Evolutionary conservation across 306 rosid species (phyloP).

Genomic region (Datisca glomerata): DNA sequence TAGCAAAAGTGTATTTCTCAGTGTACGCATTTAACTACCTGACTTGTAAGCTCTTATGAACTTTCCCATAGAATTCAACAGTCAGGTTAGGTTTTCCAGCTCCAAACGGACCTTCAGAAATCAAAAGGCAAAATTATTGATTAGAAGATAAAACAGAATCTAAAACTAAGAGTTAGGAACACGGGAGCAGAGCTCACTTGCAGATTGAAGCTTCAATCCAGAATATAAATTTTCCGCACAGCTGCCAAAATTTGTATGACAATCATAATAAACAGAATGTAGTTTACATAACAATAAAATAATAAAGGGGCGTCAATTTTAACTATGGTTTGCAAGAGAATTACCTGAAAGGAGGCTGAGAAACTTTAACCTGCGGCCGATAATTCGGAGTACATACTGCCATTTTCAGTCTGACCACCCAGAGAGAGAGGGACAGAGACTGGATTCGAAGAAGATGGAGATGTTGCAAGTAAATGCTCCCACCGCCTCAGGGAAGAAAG

Average conservation of each 20-base stretch:
- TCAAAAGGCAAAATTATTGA: background rate
- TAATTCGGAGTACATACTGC: constrained; percentile 39
- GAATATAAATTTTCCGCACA: constrained; percentile 48
- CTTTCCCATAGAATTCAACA: constrained; percentile 61
- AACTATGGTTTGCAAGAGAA: constrained; percentile 4
- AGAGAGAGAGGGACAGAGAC: constrained; percentile 2
- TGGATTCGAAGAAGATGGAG: background rate
- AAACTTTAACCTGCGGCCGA: constrained; percentile 24
- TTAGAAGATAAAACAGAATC: background rate
- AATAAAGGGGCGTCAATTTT: background rate
- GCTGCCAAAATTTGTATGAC: constrained; percentile 22
- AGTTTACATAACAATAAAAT: background rate
- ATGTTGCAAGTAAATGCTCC: no score
- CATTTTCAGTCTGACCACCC: constrained; percentile 22
- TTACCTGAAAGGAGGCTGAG: constrained; percentile 40
- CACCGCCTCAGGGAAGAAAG: no score
- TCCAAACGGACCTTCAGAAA: constrained; percentile 40
- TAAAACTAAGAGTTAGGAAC: background rate
- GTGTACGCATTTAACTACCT: constrained; percentile 29
- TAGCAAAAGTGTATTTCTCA: background rate
- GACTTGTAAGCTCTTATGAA: constrained; percentile 42
- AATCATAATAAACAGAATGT: constrained; percentile 3
- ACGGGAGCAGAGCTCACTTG: constrained; percentile 19
- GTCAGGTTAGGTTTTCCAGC: constrained; percentile 44
- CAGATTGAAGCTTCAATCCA: constrained; percentile 67